phyloP scores from a whole-genome alignment of 2,329 filamentous ascomycete genomes.

The Pyrenophora teres region DNA sequence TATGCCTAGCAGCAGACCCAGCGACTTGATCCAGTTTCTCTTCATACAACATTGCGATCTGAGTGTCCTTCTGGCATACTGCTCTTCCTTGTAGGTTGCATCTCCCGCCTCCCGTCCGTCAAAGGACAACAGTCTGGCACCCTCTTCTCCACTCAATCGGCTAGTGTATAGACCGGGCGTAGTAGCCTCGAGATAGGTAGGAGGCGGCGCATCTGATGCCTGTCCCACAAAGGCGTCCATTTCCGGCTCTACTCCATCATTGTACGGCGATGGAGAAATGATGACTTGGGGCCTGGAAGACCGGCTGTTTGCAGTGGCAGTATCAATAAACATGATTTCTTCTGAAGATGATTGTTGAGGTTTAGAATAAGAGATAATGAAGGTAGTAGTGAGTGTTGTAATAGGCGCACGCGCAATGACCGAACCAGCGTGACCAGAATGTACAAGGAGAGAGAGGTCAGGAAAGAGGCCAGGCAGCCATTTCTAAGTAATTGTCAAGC shows the following conservation, averaged over 20 bases:
- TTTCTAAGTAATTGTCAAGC: constrained; percentile 15
- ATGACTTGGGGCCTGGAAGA: constrained; percentile 26
- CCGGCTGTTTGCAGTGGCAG: constrained; percentile 36
- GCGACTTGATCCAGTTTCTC: constrained; percentile 28
- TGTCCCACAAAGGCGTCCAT: constrained; percentile 33
- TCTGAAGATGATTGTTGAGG: not conserved
- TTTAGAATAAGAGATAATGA: not conserved
- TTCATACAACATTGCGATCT: constrained; percentile 25
- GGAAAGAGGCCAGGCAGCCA: constrained; percentile 20
- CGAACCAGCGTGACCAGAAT: constrained; percentile 6
- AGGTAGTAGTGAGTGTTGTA: constrained; percentile 2
- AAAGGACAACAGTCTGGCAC: constrained; percentile 30
- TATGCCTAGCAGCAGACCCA: constrained; percentile 25
- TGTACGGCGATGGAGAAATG: constrained; percentile 22
- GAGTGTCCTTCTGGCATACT: constrained; percentile 26
- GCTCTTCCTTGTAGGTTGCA: constrained; percentile 29
- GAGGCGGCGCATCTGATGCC: constrained; percentile 21
- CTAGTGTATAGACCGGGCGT: constrained; percentile 39
- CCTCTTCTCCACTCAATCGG: constrained; percentile 38
- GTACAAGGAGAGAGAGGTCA: constrained; percentile 4
- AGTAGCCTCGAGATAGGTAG: constrained; percentile 43
- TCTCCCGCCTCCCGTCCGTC: constrained; percentile 25
- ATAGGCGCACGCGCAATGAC: constrained; percentile 1
- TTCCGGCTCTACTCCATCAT: constrained; percentile 29
- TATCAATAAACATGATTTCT: constrained; percentile 41